phyloP scores from a whole-genome alignment of 345 rosid species.

The Angophora floribunda region DNA sequence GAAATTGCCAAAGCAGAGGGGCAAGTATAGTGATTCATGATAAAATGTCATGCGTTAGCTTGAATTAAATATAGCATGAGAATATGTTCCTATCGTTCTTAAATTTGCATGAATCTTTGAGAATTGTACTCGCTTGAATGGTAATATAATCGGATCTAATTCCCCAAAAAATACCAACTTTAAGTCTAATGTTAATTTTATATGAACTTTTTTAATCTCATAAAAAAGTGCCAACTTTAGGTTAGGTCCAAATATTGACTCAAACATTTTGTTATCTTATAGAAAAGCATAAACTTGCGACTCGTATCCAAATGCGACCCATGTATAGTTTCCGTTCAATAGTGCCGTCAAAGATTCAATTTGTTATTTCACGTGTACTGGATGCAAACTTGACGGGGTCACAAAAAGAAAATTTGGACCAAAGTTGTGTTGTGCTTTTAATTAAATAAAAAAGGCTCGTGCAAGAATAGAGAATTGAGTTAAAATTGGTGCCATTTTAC shows the following conservation, averaged over 20 bases:
- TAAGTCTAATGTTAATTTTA: too few relatives aligned
- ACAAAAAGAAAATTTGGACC: too few relatives aligned
- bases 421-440: too few relatives aligned
- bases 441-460: neutral
- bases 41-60: neutral
- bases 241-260: neutral
- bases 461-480: too few relatives aligned
- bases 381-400: neutral
- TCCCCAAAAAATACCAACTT: neutral
- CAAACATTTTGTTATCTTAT: neutral
- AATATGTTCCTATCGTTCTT: neutral
- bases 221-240: neutral
- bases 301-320: neutral
- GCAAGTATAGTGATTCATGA: conserved; percentile 11
- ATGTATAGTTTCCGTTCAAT: too few relatives aligned
- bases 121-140: neutral
- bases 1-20: neutral
- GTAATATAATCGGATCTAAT: neutral
- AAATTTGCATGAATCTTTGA: neutral
- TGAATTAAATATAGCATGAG: neutral
- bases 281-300: too few relatives aligned
- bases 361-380: neutral
- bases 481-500: neutral
- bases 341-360: neutral
- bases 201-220: neutral